phyloP scores from a whole-genome alignment of 2,329 filamentous ascomycete species.

The Alternaria triticina region DNA sequence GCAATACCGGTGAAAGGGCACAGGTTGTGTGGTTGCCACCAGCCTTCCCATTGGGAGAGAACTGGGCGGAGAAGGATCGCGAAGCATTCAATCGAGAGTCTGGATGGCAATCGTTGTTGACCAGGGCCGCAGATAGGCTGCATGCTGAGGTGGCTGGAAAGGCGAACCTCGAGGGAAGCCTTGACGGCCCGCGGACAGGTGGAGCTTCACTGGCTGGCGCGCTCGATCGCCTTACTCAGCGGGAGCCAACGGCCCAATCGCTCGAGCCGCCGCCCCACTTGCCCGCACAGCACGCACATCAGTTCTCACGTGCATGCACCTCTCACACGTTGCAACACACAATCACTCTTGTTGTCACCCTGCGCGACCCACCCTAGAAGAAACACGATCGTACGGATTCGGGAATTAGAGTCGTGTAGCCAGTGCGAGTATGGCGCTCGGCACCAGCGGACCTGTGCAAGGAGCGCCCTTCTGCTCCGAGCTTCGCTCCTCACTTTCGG shows the following conservation, averaged over 20 bases:
- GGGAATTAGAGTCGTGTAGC: background rate
- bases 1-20: constrained; percentile 25
- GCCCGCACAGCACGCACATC: constrained; percentile 3
- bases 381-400: background rate
- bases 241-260: constrained; percentile 11
- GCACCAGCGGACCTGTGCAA: background rate
- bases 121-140: constrained; percentile 21
- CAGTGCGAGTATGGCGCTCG: background rate
- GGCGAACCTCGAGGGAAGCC: background rate
- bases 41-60: constrained; percentile 30
- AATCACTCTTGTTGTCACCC: constrained; percentile 4
- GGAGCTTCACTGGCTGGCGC: constrained; percentile 7
- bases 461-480: constrained; percentile 10
- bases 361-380: constrained; percentile 9
- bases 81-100: constrained; percentile 6
- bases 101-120: constrained; percentile 16
- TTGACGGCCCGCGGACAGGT: background rate
- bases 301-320: constrained; percentile 18
- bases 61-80: constrained; percentile 14
- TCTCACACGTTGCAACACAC: constrained; percentile 3
- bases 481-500: constrained; percentile 17
- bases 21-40: constrained; percentile 14
- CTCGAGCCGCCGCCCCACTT: constrained; percentile 13
- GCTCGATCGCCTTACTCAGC: constrained; percentile 26
- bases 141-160: constrained; percentile 24